These are phyloP conservation scores for Paralagenidium karlingii DNA, from an alignment of 352 stramenopile genomes.

Conservation along the genomic window DNA sequence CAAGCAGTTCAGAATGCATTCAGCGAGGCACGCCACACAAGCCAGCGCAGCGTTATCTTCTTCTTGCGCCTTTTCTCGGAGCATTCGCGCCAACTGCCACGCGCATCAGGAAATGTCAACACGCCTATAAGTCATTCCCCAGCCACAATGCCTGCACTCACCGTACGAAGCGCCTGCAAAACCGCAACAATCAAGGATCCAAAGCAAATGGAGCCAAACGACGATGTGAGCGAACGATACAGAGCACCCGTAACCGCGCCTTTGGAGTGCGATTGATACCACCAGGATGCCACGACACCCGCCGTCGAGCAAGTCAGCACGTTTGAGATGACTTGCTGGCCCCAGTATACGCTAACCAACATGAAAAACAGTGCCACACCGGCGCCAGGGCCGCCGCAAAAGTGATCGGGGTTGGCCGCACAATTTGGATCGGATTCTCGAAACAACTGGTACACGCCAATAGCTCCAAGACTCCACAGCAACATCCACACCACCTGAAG, in stretches of 20 bases:
- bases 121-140: too few relatives aligned
- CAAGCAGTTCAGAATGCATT: conserved; percentile 80
- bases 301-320: conserved; percentile 71
- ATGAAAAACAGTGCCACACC: conserved; percentile 65
- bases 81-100: conserved; percentile 37
- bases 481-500: conserved; percentile 65
- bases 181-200: conserved; percentile 81
- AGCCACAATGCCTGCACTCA: conserved; percentile 7
- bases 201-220: conserved; percentile 72
- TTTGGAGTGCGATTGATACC: conserved; percentile 56
- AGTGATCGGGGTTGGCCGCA: conserved; percentile 15
- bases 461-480: conserved; percentile 45
- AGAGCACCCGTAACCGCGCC: conserved; percentile 49
- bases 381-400: conserved; percentile 46
- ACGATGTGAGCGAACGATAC: conserved; percentile 70
- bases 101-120: neutral
- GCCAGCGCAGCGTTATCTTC: conserved; percentile 64
- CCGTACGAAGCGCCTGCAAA: conserved; percentile 62
- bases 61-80: conserved; percentile 52
- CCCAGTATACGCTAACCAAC: conserved; percentile 76
- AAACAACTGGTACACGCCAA: conserved; percentile 69
- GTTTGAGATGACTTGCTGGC: conserved; percentile 76
- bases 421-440: conserved; percentile 50
- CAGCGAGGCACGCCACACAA: conserved; percentile 75
- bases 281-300: conserved; percentile 71